Conservation (phyloP, 805 yeast genomes). For the Nakazawaea peltata region DNA sequence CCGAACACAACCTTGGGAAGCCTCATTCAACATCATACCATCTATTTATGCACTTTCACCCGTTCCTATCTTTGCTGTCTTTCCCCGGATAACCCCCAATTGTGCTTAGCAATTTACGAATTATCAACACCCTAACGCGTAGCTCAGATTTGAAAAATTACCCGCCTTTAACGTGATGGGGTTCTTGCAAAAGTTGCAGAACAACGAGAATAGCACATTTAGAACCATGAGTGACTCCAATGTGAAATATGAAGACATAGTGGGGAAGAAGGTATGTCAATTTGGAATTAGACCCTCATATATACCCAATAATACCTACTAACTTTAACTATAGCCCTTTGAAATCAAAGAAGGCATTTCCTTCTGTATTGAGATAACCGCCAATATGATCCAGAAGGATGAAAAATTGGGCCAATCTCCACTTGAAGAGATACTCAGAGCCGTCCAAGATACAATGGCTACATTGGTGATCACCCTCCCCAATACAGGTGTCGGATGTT, state of each 20-base stretch:
- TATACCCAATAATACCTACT: too few relatives aligned
- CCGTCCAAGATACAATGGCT: conserved; percentile 54
- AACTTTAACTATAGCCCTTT: conserved; percentile 23
- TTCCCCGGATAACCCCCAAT: neutral
- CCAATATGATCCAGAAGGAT: conserved; percentile 33
- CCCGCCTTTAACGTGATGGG: too few relatives aligned
- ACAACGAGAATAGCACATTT: too few relatives aligned
- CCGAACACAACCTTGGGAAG: too few relatives aligned
- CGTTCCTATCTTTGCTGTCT: too few relatives aligned
- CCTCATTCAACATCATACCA: too few relatives aligned
- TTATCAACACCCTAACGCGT: neutral
- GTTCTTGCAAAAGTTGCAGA: too few relatives aligned
- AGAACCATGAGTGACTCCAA: too few relatives aligned
- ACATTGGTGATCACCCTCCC: conserved; percentile 60
- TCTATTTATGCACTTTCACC: too few relatives aligned
- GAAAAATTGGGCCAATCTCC: conserved; percentile 27
- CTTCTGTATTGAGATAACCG: conserved; percentile 54
- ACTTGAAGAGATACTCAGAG: conserved; percentile 42
- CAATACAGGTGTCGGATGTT: conserved; percentile 68
- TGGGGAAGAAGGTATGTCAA: too few relatives aligned
- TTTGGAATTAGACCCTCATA: too few relatives aligned
- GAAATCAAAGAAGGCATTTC: conserved; percentile 57
- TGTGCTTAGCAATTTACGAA: neutral
- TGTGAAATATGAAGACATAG: too few relatives aligned
- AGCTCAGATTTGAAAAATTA: neutral